Conservation (phyloP, 1,139 yeast species). For the Zygosaccharomyces sapae region DNA sequence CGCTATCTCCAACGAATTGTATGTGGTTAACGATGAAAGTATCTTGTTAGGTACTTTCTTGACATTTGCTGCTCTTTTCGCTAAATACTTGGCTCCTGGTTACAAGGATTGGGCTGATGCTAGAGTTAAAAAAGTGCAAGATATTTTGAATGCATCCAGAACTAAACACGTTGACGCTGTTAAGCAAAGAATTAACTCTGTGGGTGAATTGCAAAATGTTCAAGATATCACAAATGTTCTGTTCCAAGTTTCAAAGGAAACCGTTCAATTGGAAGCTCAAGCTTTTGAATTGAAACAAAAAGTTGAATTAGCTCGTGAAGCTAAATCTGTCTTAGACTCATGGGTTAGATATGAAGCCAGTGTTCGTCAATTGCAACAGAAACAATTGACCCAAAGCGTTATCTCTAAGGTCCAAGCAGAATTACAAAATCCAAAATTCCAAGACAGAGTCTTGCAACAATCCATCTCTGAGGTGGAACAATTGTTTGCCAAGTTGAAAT, state of each 20-base stretch:
- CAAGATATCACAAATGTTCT: conserved; percentile 86
- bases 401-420: conserved; percentile 86
- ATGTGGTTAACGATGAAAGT: conserved; percentile 92
- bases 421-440: conserved; percentile 84
- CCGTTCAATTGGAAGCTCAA: conserved; percentile 92
- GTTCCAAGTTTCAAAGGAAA: conserved; percentile 92
- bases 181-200: conserved; percentile 83
- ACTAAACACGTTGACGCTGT: conserved; percentile 88
- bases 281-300: conserved; percentile 89
- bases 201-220: conserved; percentile 85
- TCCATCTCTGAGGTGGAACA: conserved; percentile 89
- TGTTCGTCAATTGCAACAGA: conserved; percentile 94
- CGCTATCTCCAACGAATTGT: conserved; percentile 89
- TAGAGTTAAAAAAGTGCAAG: conserved; percentile 79
- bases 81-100: conserved; percentile 89
- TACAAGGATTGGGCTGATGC: conserved; percentile 94
- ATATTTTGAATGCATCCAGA: conserved; percentile 82
- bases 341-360: conserved; percentile 99
- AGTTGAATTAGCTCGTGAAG: conserved; percentile 82
- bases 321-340: conserved; percentile 91
- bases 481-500: conserved; percentile 49
- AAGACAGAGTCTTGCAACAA: conserved; percentile 86
- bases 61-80: conserved; percentile 68
- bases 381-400: conserved; percentile 81
- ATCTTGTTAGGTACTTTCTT: conserved; percentile 76